Evolutionary conservation across 2,329 filamentous ascomycete species (phyloP).

Genomic region (Leptosphaerulina australis): DNA sequence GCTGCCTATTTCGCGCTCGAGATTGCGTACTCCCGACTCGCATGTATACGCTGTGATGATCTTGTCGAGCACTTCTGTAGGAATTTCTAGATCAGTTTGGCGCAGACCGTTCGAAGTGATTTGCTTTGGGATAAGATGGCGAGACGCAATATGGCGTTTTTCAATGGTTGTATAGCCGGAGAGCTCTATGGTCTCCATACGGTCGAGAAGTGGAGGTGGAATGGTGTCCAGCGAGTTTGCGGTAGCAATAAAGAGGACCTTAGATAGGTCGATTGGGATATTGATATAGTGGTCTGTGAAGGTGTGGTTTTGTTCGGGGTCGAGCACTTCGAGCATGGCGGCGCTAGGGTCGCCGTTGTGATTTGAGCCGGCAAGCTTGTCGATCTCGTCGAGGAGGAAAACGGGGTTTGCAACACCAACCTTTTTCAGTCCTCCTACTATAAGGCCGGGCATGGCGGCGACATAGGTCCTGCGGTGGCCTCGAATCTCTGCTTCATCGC

Average conservation of each 20-base stretch:
- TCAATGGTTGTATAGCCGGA: conserved; percentile 96
- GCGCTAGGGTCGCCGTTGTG: conserved; percentile 95
- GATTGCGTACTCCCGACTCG: conserved; percentile 92
- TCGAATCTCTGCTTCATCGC: conserved; percentile 95
- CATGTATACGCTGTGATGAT: conserved; percentile 97
- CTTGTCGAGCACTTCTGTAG: conserved; percentile 86
- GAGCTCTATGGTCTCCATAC: conserved; percentile 94
- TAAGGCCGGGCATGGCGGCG: conserved; percentile 95
- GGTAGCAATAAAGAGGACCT: conserved; percentile 96
- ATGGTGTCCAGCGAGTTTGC: conserved; percentile 96
- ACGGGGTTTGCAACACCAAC: conserved; percentile 95
- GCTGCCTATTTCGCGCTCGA: conserved; percentile 93
- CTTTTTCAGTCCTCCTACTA: conserved; percentile 93
- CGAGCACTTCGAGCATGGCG: conserved; percentile 96
- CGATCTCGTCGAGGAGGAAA: conserved; percentile 94
- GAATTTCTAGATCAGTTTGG: conserved; percentile 75
- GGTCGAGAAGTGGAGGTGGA: conserved; percentile 87
- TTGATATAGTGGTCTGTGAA: conserved; percentile 97
- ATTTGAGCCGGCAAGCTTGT: conserved; percentile 90
- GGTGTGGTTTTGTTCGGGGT: conserved; percentile 93
- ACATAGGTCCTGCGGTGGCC: conserved; percentile 96
- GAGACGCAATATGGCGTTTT: conserved; percentile 91
- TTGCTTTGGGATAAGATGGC: conserved; percentile 96
- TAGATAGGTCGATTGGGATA: conserved; percentile 93
- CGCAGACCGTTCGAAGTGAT: conserved; percentile 86